Evolutionary conservation across 2,329 filamentous ascomycete genomes (phyloP).

Genomic region (Clonostachys sp.): DNA sequence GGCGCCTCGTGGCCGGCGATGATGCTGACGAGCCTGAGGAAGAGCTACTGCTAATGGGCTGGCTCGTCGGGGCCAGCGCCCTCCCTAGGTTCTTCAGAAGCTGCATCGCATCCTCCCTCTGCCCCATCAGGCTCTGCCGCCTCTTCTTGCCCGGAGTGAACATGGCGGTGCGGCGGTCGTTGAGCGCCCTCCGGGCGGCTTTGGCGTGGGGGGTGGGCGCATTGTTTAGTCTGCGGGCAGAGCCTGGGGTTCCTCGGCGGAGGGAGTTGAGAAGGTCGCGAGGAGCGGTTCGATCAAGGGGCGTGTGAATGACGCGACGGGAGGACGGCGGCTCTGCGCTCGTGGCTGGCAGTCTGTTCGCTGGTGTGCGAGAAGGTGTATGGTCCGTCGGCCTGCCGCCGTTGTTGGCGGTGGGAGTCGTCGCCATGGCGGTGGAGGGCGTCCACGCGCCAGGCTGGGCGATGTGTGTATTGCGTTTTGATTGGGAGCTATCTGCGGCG

Average conservation of each 20-base stretch:
- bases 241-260: slow-evolving; percentile 37
- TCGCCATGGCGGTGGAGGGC: background rate
- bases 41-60: slow-evolving; percentile 40
- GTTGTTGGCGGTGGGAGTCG: background rate
- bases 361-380: slow-evolving; percentile 13
- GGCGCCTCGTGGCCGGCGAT: background rate
- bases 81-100: slow-evolving; percentile 49
- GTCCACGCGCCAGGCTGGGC: background rate
- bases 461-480: too few species aligned
- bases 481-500: too few species aligned
- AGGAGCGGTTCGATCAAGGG: slow-evolving; percentile 27
- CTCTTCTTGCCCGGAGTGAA: slow-evolving; percentile 56
- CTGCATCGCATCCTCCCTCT: slow-evolving; percentile 51
- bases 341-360: slow-evolving; percentile 7
- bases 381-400: background rate
- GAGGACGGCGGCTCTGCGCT: slow-evolving; percentile 30
- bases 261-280: slow-evolving; percentile 31
- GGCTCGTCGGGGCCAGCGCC: slow-evolving; percentile 43
- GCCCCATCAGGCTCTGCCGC: slow-evolving; percentile 51
- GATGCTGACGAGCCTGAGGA: slow-evolving; percentile 23
- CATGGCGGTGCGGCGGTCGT: slow-evolving; percentile 53
- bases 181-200: slow-evolving; percentile 53
- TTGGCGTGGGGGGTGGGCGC: slow-evolving; percentile 56
- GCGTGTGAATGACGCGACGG: slow-evolving; percentile 33
- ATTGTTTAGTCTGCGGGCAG: slow-evolving; percentile 32